Evolutionary conservation across 208 protist genomes (phyloP).

Genomic region (Trypanosoma melophagium): DNA sequence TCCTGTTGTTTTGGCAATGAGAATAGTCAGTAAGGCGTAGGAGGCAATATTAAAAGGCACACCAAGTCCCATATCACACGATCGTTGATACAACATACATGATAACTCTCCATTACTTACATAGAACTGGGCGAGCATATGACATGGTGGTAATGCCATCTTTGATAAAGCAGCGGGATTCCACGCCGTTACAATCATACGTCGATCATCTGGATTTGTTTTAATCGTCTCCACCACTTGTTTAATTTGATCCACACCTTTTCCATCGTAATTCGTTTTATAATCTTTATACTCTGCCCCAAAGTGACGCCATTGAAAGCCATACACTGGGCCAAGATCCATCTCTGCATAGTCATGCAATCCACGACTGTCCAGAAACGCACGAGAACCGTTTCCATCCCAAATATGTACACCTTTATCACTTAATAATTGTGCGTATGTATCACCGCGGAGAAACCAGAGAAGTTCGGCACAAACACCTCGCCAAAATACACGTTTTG

Average conservation of each 20-base stretch:
- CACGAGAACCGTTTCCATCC: conserved; percentile 97
- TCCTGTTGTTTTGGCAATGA: conserved; percentile 92
- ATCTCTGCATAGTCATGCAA: conserved; percentile 92
- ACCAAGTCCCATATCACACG: conserved; percentile 97
- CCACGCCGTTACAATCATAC: conserved; percentile 97
- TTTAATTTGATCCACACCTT: conserved; percentile 97
- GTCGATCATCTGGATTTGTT: conserved; percentile 93
- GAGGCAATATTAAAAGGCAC: conserved; percentile 99
- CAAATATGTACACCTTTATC: conserved; percentile 96
- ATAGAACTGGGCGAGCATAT: conserved; percentile 98
- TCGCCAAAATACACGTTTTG: conserved; percentile 98
- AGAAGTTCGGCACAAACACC: conserved; percentile 97
- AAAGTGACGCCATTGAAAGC: conserved; percentile 99
- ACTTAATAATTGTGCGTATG: conserved; percentile 90
- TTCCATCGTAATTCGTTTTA: conserved; percentile 90
- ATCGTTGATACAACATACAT: conserved; percentile 94
- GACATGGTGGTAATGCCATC: conserved; percentile 99
- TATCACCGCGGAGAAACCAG: conserved; percentile 97
- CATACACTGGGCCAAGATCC: conserved; percentile 98
- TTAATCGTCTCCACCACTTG: conserved; percentile 90
- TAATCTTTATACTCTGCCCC: conserved; percentile 91
- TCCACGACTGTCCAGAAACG: conserved; percentile 95
- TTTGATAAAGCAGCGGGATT: conserved; percentile 93
- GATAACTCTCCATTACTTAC: conserved; percentile 94
- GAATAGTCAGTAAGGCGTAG: conserved; percentile 95